Conservation (phyloP, 192 early-diverging fungal genomes). For the Chytriomyces confervae region DNA sequence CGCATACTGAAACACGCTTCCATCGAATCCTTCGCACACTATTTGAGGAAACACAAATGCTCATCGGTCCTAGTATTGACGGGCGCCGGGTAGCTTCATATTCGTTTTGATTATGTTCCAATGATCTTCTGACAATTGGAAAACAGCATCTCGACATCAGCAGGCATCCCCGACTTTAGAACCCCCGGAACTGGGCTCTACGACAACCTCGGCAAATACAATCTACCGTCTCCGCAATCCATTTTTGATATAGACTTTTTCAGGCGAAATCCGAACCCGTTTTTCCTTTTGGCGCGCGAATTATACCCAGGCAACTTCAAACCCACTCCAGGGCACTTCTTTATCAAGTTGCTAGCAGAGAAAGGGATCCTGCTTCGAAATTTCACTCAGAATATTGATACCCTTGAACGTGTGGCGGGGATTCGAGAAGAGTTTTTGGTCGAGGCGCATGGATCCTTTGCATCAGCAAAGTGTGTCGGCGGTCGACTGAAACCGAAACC, state of each 20-base stretch:
- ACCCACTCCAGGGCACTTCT: slow-evolving; percentile 88
- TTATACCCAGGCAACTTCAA: slow-evolving; percentile 75
- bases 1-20: slow-evolving; percentile 26
- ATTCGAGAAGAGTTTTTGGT: slow-evolving; percentile 70
- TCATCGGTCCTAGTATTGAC: slow-evolving; percentile 66
- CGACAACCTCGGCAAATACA: slow-evolving; percentile 83
- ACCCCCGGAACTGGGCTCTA: slow-evolving; percentile 87
- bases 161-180: slow-evolving; percentile 90
- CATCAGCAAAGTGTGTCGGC: slow-evolving; percentile 79
- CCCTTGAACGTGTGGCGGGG: slow-evolving; percentile 84
- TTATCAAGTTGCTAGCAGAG: slow-evolving; percentile 78
- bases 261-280: slow-evolving; percentile 75
- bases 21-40: slow-evolving; percentile 49
- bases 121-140: slow-evolving; percentile 68
- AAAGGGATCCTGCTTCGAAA: slow-evolving; percentile 78
- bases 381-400: slow-evolving; percentile 98
- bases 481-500: slow-evolving; percentile 84
- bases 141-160: slow-evolving; percentile 51
- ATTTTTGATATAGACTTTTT: slow-evolving; percentile 94
- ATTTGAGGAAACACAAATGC: slow-evolving; percentile 46
- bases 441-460: slow-evolving; percentile 94
- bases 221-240: slow-evolving; percentile 89
- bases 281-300: slow-evolving; percentile 89
- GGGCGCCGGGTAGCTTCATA: slow-evolving; percentile 1
- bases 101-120: neutral